Conservation (phyloP, 148 eudicot genomes). For the Pharnaceum exiguum region DNA sequence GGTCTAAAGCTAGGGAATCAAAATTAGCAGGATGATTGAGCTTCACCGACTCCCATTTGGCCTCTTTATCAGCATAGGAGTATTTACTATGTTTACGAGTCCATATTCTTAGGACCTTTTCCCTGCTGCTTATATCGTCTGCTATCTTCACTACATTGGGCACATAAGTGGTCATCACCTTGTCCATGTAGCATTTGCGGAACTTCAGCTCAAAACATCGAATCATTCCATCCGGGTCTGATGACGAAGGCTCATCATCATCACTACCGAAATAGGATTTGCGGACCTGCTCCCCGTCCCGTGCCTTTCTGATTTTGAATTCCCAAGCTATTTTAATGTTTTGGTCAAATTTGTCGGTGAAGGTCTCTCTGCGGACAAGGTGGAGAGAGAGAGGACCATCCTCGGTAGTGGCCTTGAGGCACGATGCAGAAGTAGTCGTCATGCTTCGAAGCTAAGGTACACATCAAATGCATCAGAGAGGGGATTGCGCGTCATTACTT, state of each 20-base stretch:
- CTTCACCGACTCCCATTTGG: constrained; percentile 24
- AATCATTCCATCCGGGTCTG: not conserved
- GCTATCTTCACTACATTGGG: constrained; percentile 17
- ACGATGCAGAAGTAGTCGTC: too few species aligned
- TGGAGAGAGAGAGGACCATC: constrained; percentile 14
- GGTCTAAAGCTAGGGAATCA: constrained; percentile 32
- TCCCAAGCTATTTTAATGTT: constrained; percentile 11
- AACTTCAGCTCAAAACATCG: constrained; percentile 14
- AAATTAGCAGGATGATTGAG: constrained; percentile 35
- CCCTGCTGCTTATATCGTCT: constrained; percentile 14
- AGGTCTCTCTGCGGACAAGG: constrained; percentile 22
- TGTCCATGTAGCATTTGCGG: constrained; percentile 17
- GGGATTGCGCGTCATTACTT: too few species aligned
- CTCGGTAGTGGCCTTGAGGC: too few species aligned
- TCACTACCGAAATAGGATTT: not conserved
- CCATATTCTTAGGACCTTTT: constrained; percentile 15
- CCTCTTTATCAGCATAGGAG: constrained; percentile 2
- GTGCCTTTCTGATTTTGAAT: too few species aligned
- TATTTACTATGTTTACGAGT: too few species aligned
- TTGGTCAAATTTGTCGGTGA: constrained; percentile 16
- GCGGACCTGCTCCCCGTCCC: too few species aligned
- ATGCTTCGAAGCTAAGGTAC: too few species aligned
- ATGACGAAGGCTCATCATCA: too few species aligned
- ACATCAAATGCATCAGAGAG: too few species aligned
- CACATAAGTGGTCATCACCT: constrained; percentile 19